Conservation (phyloP, 78 protist species). For the Cavenderia fasciculata region DNA sequence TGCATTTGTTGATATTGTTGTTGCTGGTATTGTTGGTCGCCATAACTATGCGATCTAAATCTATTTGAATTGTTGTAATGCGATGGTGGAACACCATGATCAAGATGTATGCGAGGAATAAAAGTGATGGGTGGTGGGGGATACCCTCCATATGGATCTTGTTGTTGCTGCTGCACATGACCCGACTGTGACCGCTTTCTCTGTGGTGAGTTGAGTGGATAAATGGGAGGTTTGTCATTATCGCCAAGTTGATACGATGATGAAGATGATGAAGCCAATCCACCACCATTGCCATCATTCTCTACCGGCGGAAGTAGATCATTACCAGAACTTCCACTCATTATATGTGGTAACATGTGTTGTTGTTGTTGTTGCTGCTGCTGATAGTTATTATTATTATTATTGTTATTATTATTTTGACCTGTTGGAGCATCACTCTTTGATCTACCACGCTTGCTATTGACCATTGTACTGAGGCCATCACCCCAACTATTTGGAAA, state of each 20-base stretch:
- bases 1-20: neutral
- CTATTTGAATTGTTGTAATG: constrained; percentile 24
- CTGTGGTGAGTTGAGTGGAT: constrained; percentile 64
- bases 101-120: constrained; percentile 49
- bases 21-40: constrained; percentile 23
- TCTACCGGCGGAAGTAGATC: neutral
- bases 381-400: neutral
- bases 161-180: neutral
- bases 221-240: constrained; percentile 56
- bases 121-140: neutral
- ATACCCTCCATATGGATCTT: neutral
- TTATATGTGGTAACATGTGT: too few relatives aligned
- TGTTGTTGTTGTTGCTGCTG: constrained; percentile 14
- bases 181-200: constrained; percentile 79
- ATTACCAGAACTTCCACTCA: neutral
- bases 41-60: constrained; percentile 66
- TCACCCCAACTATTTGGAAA: too few relatives aligned
- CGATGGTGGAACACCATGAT: too few relatives aligned
- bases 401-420: neutral
- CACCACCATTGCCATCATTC: neutral
- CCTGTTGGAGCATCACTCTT: constrained; percentile 38
- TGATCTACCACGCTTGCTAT: constrained; percentile 10
- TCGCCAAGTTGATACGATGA: neutral
- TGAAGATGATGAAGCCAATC: neutral
- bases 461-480: neutral